Percentiles rank a stretch among this genome's conserved stretches.
These are phyloP conservation scores for Spinacia oleracea DNA, from an alignment of 179 eudicot genomes.

Conservation along the genomic window DNA sequence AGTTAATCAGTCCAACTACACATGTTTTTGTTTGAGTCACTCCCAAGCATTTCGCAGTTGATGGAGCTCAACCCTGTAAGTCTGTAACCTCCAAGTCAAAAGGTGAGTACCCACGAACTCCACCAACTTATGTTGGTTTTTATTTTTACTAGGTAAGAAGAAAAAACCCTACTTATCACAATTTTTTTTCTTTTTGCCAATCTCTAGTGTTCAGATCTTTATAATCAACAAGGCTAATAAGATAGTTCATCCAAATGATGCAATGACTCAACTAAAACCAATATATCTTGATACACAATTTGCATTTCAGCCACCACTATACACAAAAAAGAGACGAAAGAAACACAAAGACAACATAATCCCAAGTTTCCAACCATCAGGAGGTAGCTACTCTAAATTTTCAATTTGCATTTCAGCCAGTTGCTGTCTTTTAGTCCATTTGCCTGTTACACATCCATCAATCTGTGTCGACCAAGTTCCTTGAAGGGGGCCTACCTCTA, in stretches of 20 bases:
- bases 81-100: too few relatives aligned
- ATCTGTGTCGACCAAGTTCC: not conserved
- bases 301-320: not conserved
- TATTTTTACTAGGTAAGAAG: too few relatives aligned
- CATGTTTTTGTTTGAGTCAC: too few relatives aligned
- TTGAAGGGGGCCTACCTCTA: conserved; percentile 9
- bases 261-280: not conserved
- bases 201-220: too few relatives aligned
- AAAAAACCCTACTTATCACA: too few relatives aligned
- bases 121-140: too few relatives aligned
- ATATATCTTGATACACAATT: not conserved
- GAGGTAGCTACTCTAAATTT: not conserved
- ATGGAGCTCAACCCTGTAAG: too few relatives aligned
- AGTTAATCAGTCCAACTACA: too few relatives aligned
- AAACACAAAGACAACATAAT: not conserved
- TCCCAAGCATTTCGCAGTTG: too few relatives aligned
- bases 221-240: not conserved
- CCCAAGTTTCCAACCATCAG: not conserved
- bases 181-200: not conserved
- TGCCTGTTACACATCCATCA: not conserved
- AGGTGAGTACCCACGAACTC: too few relatives aligned
- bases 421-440: not conserved
- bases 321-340: too few relatives aligned
- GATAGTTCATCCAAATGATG: not conserved
- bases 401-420: not conserved